Evolutionary conservation across 2,329 filamentous ascomycete species (phyloP).

Genomic region (Aspergillus unguis): DNA sequence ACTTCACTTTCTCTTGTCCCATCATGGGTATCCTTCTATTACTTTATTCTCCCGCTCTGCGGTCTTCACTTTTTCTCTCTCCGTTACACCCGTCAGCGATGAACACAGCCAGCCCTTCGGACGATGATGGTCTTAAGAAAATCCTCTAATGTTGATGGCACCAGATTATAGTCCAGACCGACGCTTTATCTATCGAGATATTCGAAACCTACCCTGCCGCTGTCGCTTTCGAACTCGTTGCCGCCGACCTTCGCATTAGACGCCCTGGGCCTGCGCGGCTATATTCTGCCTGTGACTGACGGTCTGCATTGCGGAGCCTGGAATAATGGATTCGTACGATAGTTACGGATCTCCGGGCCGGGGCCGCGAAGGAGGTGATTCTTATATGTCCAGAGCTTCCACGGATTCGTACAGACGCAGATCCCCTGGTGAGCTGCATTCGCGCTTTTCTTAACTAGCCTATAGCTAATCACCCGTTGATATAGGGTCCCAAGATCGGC

Average conservation of each 20-base stretch:
- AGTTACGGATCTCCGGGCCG: constrained; percentile 45
- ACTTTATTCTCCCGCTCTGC: constrained; percentile 15
- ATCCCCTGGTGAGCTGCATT: constrained; percentile 43
- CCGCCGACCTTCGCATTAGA: constrained; percentile 4
- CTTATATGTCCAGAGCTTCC: constrained; percentile 30
- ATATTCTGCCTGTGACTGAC: background rate
- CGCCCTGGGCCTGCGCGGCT: background rate
- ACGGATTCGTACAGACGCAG: constrained; percentile 45
- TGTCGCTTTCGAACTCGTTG: background rate
- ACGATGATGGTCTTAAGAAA: constrained; percentile 20
- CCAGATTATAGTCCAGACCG: constrained; percentile 34
- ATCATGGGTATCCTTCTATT: constrained; percentile 7
- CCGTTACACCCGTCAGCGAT: constrained; percentile 24
- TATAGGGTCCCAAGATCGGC: constrained; percentile 41
- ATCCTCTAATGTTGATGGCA: constrained; percentile 38
- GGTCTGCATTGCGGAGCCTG: background rate
- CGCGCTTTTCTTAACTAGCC: background rate
- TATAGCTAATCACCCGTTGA: background rate
- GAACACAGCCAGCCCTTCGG: constrained; percentile 18
- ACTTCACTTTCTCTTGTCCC: constrained; percentile 8
- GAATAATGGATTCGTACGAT: constrained; percentile 47
- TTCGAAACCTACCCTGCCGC: background rate
- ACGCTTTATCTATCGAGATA: constrained; percentile 7
- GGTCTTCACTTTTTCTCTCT: constrained; percentile 19
- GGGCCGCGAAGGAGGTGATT: constrained; percentile 41